Base-by-base conservation (phyloP, 1,284 basidiomycete species). In the Pseudomicrostroma phylloplanum region DNA sequence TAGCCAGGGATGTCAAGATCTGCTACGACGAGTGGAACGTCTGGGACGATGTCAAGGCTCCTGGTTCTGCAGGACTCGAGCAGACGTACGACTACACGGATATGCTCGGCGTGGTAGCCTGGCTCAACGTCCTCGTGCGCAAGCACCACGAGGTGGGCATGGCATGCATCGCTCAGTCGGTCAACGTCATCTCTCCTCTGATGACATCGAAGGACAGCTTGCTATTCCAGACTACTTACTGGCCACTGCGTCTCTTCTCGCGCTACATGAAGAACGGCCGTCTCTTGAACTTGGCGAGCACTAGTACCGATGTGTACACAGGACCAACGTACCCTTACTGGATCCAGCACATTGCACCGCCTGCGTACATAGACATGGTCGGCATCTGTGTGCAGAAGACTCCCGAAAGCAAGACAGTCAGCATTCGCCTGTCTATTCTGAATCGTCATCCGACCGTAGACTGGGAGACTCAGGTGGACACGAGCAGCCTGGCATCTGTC, bases 41-140 rank as follows among this genome's bases (percentile, higher is more conserved):
- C 7, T 85, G 84, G 84, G 83, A 80, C 57, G 79, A 81, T 56
- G 51, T 78, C 72, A 73, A 84, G 83, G 80, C 79, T 0, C 67
- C 71, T 40, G 76, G 73, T 1, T 67, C 70, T 2, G 83, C 84
- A 55, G 85, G 86, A 0, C 81, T 86, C 0, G 85, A 87, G 70
- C 86, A 81, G 72, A 67, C 80, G 62, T 87, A 87, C 74, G 85
- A 85, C 67, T 81, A 85, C 40, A 84, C 85, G 4, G 86, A 87
- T 73, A 85, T 86, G 57, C 81, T 87, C 0, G 86, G 84, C 67
- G 80, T 80, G 71, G 83, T 84, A 4, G 82, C 84, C 1, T 88
- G 86, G 86, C 77, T 88, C 65, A 86, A 87, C 72, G 82, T 86
- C 13, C 85, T 87, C 63, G 83, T 87, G 17, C 81, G 86, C 19